phyloP scores from a whole-genome alignment of 495 filamentous ascomycete genomes.

The Trichoderma gamsii region DNA sequence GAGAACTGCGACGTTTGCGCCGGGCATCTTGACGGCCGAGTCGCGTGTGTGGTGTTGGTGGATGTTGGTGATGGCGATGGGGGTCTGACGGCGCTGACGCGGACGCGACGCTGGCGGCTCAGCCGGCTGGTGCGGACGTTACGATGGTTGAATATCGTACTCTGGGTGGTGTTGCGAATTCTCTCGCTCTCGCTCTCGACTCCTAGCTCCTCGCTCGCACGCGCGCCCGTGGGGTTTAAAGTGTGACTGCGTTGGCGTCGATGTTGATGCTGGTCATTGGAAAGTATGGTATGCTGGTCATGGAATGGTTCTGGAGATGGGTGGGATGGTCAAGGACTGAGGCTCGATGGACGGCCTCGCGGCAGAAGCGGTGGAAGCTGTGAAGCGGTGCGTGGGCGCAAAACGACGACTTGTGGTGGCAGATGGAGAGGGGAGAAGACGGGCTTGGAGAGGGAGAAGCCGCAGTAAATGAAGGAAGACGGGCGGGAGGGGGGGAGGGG shows the following conservation, averaged over 20 bases:
- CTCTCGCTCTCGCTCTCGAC: slow-evolving; percentile 16
- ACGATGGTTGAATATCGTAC: slow-evolving; percentile 18
- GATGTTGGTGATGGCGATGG: slow-evolving; percentile 20
- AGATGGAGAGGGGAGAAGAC: slow-evolving; percentile 16
- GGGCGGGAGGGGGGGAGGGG: slow-evolving; percentile 16
- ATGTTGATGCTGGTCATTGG: slow-evolving; percentile 50
- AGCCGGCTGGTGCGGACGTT: slow-evolving; percentile 7
- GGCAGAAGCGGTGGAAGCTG: neutral
- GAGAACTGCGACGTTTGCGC: slow-evolving; percentile 57
- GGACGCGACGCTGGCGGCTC: slow-evolving; percentile 24
- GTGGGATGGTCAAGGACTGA: slow-evolving; percentile 21
- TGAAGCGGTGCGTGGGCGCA: neutral
- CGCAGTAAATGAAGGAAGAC: slow-evolving; percentile 15
- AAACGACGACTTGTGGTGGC: slow-evolving; percentile 1
- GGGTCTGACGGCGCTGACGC: slow-evolving; percentile 23
- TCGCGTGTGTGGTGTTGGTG: slow-evolving; percentile 39
- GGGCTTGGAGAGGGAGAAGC: slow-evolving; percentile 15
- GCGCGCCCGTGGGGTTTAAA: slow-evolving; percentile 55
- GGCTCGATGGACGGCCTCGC: slow-evolving; percentile 6
- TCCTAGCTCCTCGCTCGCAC: slow-evolving; percentile 39
- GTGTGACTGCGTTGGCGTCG: slow-evolving; percentile 49
- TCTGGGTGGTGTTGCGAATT: neutral
- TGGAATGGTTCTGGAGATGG: slow-evolving; percentile 33
- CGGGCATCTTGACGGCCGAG: slow-evolving; percentile 49
- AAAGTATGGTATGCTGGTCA: slow-evolving; percentile 45